Conservation (phyloP, 768 basidiomycete species). For the Hortiboletus campestris region DNA sequence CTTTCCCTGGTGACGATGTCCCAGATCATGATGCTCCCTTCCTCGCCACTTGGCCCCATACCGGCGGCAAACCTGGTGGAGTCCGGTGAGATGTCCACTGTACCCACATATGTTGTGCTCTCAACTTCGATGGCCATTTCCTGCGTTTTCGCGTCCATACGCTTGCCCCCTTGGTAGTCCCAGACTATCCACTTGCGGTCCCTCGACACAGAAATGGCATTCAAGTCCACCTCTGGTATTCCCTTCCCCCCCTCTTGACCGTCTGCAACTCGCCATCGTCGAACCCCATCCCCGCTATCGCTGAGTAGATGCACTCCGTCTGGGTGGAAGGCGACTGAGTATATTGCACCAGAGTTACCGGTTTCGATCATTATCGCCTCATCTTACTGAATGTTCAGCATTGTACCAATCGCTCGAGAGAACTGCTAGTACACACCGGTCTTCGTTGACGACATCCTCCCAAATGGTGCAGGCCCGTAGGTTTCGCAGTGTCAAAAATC, state of each 20-base stretch:
- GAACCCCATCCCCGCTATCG: background rate
- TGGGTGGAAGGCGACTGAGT: background rate
- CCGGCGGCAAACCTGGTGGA: too few relatives aligned
- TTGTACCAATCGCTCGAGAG: background rate
- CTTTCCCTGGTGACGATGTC: too few relatives aligned
- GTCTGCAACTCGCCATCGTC: background rate
- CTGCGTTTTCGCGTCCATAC: background rate
- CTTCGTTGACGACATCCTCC: background rate
- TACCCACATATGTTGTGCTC: too few relatives aligned
- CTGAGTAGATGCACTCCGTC: background rate
- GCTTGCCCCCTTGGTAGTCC: background rate
- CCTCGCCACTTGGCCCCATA: too few relatives aligned
- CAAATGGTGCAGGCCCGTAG: too few relatives aligned
- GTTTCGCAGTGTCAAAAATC: too few relatives aligned
- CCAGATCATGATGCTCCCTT: too few relatives aligned
- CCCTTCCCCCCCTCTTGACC: background rate
- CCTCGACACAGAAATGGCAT: background rate
- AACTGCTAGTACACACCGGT: background rate
- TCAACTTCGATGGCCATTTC: background rate
- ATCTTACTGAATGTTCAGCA: background rate
- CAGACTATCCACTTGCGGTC: too few relatives aligned
- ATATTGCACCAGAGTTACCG: background rate
- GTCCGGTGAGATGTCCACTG: too few relatives aligned
- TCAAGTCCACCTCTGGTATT: background rate
- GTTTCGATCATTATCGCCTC: background rate